These are phyloP conservation scores for Nigrospora sphaerica DNA, from an alignment of 2,329 filamentous ascomycete species.

Conservation along the genomic window DNA sequence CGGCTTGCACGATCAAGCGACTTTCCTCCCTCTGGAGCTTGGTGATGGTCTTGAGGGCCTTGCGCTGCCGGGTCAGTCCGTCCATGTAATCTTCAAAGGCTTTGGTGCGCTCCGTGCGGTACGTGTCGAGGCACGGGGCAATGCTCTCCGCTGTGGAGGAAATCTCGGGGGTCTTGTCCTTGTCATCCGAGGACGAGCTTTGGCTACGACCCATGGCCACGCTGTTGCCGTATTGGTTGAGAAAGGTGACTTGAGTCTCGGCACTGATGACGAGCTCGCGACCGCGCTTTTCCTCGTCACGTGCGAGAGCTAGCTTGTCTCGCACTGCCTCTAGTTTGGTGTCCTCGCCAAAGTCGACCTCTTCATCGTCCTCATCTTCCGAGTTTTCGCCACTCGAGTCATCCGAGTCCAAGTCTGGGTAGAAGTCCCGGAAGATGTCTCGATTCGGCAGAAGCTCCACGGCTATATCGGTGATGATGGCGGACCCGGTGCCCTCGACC, in stretches of 20 bases:
- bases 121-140: slow-evolving; percentile 19
- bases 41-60: slow-evolving; percentile 24
- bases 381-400: slow-evolving; percentile 19
- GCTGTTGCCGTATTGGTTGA: slow-evolving; percentile 31
- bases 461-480: slow-evolving; percentile 55
- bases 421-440: slow-evolving; percentile 46
- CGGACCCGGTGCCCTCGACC: slow-evolving; percentile 50
- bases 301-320: slow-evolving; percentile 21
- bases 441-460: slow-evolving; percentile 50
- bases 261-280: slow-evolving; percentile 25
- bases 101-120: slow-evolving; percentile 33
- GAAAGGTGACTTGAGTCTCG: slow-evolving; percentile 29
- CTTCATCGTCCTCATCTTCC: slow-evolving; percentile 18
- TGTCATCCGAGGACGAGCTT: slow-evolving; percentile 15
- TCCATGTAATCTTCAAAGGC: slow-evolving; percentile 32
- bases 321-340: slow-evolving; percentile 19
- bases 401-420: slow-evolving; percentile 37
- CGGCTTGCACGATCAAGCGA: slow-evolving; percentile 16
- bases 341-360: slow-evolving; percentile 14
- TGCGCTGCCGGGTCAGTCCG: slow-evolving; percentile 22
- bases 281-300: slow-evolving; percentile 19
- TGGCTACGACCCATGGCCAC: slow-evolving; percentile 23
- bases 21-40: slow-evolving; percentile 24
- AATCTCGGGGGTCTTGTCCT: slow-evolving; percentile 20
- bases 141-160: slow-evolving; percentile 35